Evolutionary conservation across 805 yeast species (phyloP), one percentile per base, ranked within the genome.

Genomic region (Metschnikowia hibisci): DNA sequence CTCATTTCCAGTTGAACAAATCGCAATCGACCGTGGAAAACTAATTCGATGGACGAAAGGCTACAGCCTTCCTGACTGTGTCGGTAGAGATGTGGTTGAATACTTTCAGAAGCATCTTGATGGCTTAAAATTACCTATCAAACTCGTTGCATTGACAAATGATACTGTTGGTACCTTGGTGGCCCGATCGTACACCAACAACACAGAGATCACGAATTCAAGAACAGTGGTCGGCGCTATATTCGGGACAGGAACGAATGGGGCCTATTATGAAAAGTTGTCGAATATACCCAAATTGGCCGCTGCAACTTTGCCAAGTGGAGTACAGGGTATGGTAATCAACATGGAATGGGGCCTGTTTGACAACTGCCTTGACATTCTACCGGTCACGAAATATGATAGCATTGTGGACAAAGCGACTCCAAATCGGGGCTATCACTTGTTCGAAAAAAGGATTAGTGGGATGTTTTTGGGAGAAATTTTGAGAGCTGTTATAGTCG

Each of bases 301-400:
- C n/a, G 41, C 49, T 4, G 38, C 36, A 1, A 43, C 45, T 4
- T 38, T 61, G 7, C 72, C 76, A 2, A 64, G 69, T 27, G 35
- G 64, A 57, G 20, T 61, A 60, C 15, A 64, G 76, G 54, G 65
- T 59, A 90, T 90, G 96, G 85, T 88, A 50, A 77, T 90, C 55
- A 90, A 90, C 69, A 90, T 96, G 35, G 99, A 93, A 67, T 93
- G 98, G 96, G 98, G 98, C 50, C 88, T 96, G 33, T 91, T 90
- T 57, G 98, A 91, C 66, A 91, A 91, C 60, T 82, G 79, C 16
- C 73, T 89, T 48, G 73, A 78, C 52, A 71, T 81, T 32, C 71
- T 91, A 50, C 97, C 97, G 47, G 76, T 71, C 38, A 86, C 96
- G 4, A 77, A 79, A 47, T 90, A 81, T 62, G 99, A 91, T 67